Conservation (phyloP, 179 eudicot genomes). For the Spergularia azorica region DNA sequence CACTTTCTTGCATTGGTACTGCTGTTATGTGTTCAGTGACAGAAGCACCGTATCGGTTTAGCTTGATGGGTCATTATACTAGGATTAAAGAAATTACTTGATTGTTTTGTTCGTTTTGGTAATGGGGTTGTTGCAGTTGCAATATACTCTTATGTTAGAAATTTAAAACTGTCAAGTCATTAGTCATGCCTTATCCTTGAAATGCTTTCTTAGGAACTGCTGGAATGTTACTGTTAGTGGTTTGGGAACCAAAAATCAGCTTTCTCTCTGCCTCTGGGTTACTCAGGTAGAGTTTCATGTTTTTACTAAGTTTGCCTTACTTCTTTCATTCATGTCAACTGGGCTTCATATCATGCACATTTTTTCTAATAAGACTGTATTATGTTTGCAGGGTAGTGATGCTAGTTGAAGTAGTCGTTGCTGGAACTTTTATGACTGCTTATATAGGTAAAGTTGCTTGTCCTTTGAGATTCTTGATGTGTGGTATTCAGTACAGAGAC, state of each 20-base stretch:
- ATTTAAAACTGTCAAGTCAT: neutral
- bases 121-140: neutral
- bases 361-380: neutral
- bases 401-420: slow-evolving; percentile 83
- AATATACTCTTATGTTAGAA: neutral
- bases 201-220: slow-evolving; percentile 67
- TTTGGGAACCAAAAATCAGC: slow-evolving; percentile 80
- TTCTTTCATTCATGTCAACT: neutral
- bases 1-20: neutral
- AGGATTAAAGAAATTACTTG: neutral
- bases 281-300: slow-evolving; percentile 56
- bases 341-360: too few species aligned
- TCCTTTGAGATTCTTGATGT: neutral
- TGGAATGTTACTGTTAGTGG: slow-evolving; percentile 85
- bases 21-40: neutral
- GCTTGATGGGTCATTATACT: neutral
- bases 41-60: neutral
- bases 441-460: slow-evolving; percentile 63
- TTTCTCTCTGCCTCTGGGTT: slow-evolving; percentile 66
- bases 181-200: slow-evolving; percentile 14
- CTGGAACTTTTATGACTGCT: slow-evolving; percentile 79
- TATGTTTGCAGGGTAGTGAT: slow-evolving; percentile 78
- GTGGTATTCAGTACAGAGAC: neutral
- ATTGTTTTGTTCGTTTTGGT: neutral
- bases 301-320: neutral